Evolutionary conservation across 2,329 filamentous ascomycete species (phyloP).

Genomic region (Botrytis aclada): DNA sequence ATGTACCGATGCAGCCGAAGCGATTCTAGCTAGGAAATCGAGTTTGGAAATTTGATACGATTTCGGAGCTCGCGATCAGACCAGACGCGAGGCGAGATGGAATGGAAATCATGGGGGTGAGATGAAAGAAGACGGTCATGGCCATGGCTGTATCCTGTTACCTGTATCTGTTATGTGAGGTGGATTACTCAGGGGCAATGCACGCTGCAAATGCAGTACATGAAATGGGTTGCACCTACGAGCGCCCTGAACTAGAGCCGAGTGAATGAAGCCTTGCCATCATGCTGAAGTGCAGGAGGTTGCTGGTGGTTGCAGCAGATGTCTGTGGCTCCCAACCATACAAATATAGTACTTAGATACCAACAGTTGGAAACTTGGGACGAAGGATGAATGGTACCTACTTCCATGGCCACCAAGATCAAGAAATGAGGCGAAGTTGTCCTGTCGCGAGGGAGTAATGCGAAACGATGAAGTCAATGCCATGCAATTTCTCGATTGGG

Average conservation of each 20-base stretch:
- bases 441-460: not conserved
- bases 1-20: slow-evolving; percentile 5
- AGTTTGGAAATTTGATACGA: not conserved
- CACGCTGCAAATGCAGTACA: slow-evolving; percentile 14
- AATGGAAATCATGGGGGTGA: not conserved
- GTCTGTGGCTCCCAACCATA: slow-evolving; percentile 5
- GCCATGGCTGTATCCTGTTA: slow-evolving; percentile 7
- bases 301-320: slow-evolving; percentile 11
- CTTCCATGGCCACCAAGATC: not conserved
- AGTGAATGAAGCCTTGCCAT: slow-evolving; percentile 14
- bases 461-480: slow-evolving; percentile 5
- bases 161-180: not conserved
- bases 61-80: not conserved
- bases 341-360: not conserved
- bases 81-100: slow-evolving; percentile 1
- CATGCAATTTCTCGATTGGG: slow-evolving; percentile 10
- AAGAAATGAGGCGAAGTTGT: slow-evolving; percentile 11
- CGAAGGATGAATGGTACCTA: not conserved
- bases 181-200: slow-evolving; percentile 14
- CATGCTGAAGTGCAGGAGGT: slow-evolving; percentile 10
- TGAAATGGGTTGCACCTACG: slow-evolving; percentile 10
- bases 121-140: slow-evolving; percentile 2
- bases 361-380: slow-evolving; percentile 20
- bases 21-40: not conserved
- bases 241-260: not conserved